Base-by-base conservation (phyloP, 352 stramenopile species). In the Phytophthora sansomeana region DNA sequence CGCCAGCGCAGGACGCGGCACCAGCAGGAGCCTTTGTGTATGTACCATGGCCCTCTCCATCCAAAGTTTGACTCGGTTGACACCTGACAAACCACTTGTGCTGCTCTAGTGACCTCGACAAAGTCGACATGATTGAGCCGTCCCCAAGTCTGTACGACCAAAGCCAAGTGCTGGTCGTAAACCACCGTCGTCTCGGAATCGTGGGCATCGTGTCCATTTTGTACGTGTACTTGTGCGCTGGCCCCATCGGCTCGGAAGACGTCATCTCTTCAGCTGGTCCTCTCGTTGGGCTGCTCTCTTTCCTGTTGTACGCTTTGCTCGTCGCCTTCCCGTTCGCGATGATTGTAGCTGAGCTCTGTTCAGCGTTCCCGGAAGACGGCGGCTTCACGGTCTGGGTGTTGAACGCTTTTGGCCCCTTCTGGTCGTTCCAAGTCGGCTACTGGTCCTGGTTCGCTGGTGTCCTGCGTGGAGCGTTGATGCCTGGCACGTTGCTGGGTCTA, bases 261-360 rank as follows among this genome's bases (percentile, higher is more conserved):
- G 60, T 77, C 29, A 59, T 80, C 41, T 77, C 72, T 1, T 56
- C 77, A 0, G 61, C 58, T 7, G 74, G 77, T 14, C 74, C 74
- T 10, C 82, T 94, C 24, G 56, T 92, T 57, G 81, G 92, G 10
- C 72, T 98, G 16, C 47, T 97, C 0, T 87, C 87, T 6, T 90
- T 97, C 55, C 10, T 92, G 7, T n/a, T 98, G 9, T 85, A 97
- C 43, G 87, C 91, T 2, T 70, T 98, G 1, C 50, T 98, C 8
- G 97, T 94, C 80, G 87, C 77, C 2, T 58, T 98, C 17, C 92
- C 92, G 8, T 95, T 97, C 68, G 90, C 90, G 5, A 80, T 96
- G 42, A 91, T 98, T 24, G 97, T 96, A 6, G 90, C 93, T 11
- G 92, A 98, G 74, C 75, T 98, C 13, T 93, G 88, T 8, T 89